Evolutionary conservation across 2,329 filamentous ascomycete genomes (phyloP).

Genomic region (Pezicula neosporulosa): DNA sequence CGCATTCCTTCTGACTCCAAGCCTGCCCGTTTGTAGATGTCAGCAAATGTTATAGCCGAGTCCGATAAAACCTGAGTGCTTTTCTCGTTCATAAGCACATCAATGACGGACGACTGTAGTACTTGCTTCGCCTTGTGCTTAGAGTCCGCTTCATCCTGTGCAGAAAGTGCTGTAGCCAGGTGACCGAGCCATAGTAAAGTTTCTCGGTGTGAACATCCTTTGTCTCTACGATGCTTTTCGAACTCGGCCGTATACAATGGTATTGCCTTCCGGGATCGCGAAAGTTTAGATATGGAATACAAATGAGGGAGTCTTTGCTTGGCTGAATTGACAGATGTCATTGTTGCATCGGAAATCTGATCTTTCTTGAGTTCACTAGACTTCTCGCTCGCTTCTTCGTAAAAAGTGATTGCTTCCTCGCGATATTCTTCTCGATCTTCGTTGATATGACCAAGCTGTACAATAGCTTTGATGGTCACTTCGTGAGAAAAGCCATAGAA

Average conservation of each 20-base stretch:
- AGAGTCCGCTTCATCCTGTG: constrained; percentile 40
- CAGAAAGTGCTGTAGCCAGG: constrained; percentile 43
- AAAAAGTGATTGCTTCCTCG: constrained; percentile 39
- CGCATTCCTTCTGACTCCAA: constrained; percentile 37
- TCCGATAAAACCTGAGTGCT: constrained; percentile 44
- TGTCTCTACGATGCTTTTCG: constrained; percentile 3
- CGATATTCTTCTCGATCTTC: constrained; percentile 37
- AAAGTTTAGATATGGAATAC: constrained; percentile 12
- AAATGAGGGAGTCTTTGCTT: constrained; percentile 31
- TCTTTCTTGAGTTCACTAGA: constrained; percentile 37
- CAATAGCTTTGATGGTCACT: constrained; percentile 37
- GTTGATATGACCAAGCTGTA: constrained; percentile 38
- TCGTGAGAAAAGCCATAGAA: constrained; percentile 37
- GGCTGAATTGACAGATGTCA: constrained; percentile 6
- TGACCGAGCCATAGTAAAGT: constrained; percentile 26
- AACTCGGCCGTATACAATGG: constrained; percentile 11
- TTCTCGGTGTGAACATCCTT: constrained; percentile 9
- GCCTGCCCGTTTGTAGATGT: constrained; percentile 34
- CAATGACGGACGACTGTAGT: constrained; percentile 32
- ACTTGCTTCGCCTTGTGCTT: constrained; percentile 34
- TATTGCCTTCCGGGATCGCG: constrained; percentile 8
- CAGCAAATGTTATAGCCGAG: constrained; percentile 42
- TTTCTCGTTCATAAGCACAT: constrained; percentile 35
- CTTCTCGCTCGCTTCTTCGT: constrained; percentile 38
- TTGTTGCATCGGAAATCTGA: constrained; percentile 15